These are phyloP conservation scores for Colletotrichum euphorbiae DNA, from an alignment of 2,329 filamentous ascomycete species.

Conservation along the genomic window DNA sequence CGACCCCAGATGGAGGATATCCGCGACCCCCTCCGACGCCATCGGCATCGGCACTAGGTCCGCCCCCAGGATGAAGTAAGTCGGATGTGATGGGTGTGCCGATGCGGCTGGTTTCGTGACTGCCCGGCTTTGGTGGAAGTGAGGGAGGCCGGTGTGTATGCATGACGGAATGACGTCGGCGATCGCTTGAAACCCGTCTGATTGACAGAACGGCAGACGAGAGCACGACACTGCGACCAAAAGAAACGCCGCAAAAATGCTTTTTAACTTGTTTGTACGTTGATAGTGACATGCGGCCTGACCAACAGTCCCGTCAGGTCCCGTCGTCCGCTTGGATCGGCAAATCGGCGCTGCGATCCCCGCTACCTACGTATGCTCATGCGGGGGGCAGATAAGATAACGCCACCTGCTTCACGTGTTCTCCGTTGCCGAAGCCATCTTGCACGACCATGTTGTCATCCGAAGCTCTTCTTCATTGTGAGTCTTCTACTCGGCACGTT, in stretches of 20 bases:
- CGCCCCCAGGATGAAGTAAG: conserved; percentile 47
- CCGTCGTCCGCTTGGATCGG: not conserved
- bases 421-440: too few relatives aligned
- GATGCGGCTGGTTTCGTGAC: conserved; percentile 75
- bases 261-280: too few relatives aligned
- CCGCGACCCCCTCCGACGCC: conserved; percentile 31
- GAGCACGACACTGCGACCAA: too few relatives aligned
- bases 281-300: too few relatives aligned
- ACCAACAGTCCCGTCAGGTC: too few relatives aligned
- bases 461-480: not conserved
- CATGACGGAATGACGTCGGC: not conserved
- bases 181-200: not conserved
- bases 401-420: too few relatives aligned
- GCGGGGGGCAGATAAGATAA: not conserved
- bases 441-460: too few relatives aligned
- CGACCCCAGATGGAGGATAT: conserved; percentile 9
- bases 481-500: not conserved
- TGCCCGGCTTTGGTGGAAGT: conserved; percentile 78
- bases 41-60: conserved; percentile 35
- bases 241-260: too few relatives aligned
- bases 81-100: conserved; percentile 69
- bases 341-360: not conserved
- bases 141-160: conserved; percentile 65
- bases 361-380: not conserved
- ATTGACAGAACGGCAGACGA: too few relatives aligned